phyloP scores from a whole-genome alignment of 176 grass and related monocot genomes.

The Zoysia pacifica region DNA sequence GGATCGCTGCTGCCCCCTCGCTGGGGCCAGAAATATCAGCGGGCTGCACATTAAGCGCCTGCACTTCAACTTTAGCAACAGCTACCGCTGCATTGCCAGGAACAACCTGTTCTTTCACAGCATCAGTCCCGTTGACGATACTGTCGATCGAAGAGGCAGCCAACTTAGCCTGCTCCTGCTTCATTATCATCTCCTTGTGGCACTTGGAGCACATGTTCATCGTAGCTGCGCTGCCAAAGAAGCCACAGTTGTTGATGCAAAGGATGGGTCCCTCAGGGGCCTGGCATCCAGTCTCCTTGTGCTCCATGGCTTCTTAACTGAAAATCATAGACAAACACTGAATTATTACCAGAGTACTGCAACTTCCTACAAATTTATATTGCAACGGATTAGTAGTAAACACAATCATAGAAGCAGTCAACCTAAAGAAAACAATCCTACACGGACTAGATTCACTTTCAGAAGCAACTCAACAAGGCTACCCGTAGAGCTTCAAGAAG shows the following conservation, averaged over 20 bases:
- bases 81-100: constrained; percentile 31
- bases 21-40: constrained; percentile 43
- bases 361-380: neutral
- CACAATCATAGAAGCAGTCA: neutral
- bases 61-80: constrained; percentile 45
- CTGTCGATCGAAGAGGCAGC: constrained; percentile 83
- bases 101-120: constrained; percentile 45
- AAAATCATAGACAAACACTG: constrained; percentile 6
- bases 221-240: constrained; percentile 80
- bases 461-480: neutral
- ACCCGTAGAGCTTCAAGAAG: neutral
- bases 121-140: constrained; percentile 70
- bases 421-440: neutral
- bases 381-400: neutral
- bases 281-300: constrained; percentile 88
- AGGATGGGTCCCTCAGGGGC: constrained; percentile 79
- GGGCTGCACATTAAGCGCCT: constrained; percentile 27
- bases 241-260: constrained; percentile 96
- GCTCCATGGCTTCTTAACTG: constrained; percentile 70
- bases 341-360: neutral
- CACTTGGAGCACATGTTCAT: constrained; percentile 99
- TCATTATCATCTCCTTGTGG: constrained; percentile 82
- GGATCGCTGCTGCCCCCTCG: constrained; percentile 11
- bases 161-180: constrained; percentile 74
- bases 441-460: neutral